Percentiles rank a stretch among this genome's conserved stretches.
phyloP scores from a whole-genome alignment of 1,284 basidiomycete genomes.

The Pseudozyma flocculosa region DNA sequence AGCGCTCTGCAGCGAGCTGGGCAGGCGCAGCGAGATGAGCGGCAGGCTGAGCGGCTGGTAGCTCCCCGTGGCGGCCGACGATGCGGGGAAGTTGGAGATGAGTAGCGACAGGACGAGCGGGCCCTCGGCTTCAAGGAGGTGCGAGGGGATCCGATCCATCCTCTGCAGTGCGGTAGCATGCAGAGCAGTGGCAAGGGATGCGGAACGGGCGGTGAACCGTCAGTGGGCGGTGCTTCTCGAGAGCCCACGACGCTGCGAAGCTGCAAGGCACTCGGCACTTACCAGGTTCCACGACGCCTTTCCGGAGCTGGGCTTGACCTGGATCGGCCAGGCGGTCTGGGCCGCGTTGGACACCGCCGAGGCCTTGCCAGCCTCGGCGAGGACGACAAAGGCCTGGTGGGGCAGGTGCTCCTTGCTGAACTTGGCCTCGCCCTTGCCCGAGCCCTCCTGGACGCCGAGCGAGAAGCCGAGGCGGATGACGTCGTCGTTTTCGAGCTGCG shows the following conservation, averaged over 20 bases:
- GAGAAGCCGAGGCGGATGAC: conserved; percentile 33
- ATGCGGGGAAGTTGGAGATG: conserved; percentile 31
- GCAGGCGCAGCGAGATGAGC: conserved; percentile 19
- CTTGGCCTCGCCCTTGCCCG: conserved; percentile 10
- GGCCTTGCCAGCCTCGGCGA: conserved; percentile 11
- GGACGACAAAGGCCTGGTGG: conserved; percentile 35
- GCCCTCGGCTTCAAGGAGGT: conserved; percentile 10
- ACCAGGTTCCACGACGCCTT: conserved; percentile 40
- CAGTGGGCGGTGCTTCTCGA: too few relatives aligned
- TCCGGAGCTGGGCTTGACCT: conserved; percentile 34
- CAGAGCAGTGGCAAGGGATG: too few relatives aligned
- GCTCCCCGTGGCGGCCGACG: conserved; percentile 14
- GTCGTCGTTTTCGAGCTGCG: conserved; percentile 36
- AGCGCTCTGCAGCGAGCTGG: conserved; percentile 6
- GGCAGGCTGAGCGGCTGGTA: conserved; percentile 23
- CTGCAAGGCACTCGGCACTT: too few relatives aligned
- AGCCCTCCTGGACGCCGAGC: conserved; percentile 17
- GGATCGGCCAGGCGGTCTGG: conserved; percentile 21
- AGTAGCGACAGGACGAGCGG: conserved; percentile 28
- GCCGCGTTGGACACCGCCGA: conserved; percentile 2
- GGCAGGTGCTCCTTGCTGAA: conserved; percentile 30
- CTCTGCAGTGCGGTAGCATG: too few relatives aligned
- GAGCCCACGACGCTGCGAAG: too few relatives aligned
- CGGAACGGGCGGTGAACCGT: too few relatives aligned
- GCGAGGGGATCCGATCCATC: conserved; percentile 27